Evolutionary conservation across 345 rosid species (phyloP).

Genomic region (Corchorus capsularis): DNA sequence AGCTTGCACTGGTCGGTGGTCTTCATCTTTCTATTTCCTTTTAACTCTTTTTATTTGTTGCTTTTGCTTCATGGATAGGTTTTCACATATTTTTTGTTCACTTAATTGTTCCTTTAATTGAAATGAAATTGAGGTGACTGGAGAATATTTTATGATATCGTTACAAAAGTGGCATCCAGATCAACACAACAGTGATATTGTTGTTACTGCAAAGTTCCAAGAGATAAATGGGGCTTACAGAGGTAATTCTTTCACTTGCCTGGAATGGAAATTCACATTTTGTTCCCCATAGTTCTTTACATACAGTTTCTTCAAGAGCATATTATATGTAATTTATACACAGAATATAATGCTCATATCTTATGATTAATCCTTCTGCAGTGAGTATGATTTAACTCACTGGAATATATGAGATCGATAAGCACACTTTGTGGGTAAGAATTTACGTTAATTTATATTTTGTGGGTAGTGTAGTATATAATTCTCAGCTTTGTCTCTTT

Average conservation of each 20-base stretch:
- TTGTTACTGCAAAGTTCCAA: constrained; percentile 70
- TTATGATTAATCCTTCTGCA: constrained; percentile 34
- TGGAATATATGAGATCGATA: constrained; percentile 82
- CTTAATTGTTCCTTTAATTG: constrained; percentile 12
- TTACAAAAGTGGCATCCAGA: constrained; percentile 87
- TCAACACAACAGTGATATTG: constrained; percentile 72
- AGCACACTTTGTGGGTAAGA: constrained; percentile 75
- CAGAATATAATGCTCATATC: constrained; percentile 4
- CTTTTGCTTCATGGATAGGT: constrained; percentile 26
- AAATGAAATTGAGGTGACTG: constrained; percentile 16
- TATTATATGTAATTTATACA: not conserved
- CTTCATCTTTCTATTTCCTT: constrained; percentile 12
- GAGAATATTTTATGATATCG: constrained; percentile 15
- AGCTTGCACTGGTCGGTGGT: constrained; percentile 78
- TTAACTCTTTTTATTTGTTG: not conserved
- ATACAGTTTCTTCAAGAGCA: not conserved
- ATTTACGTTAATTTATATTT: constrained; percentile 14
- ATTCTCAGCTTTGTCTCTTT: constrained; percentile 8
- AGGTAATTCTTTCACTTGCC: too few species aligned
- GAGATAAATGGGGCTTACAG: constrained; percentile 90
- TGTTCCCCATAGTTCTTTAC: not conserved
- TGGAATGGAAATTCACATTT: not conserved
- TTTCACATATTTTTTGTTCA: constrained; percentile 22
- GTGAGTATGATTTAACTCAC: constrained; percentile 81
- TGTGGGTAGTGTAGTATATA: not conserved